These are phyloP conservation scores for Halophytophthora polymorphica DNA, from an alignment of 352 stramenopile genomes.

Conservation along the genomic window DNA sequence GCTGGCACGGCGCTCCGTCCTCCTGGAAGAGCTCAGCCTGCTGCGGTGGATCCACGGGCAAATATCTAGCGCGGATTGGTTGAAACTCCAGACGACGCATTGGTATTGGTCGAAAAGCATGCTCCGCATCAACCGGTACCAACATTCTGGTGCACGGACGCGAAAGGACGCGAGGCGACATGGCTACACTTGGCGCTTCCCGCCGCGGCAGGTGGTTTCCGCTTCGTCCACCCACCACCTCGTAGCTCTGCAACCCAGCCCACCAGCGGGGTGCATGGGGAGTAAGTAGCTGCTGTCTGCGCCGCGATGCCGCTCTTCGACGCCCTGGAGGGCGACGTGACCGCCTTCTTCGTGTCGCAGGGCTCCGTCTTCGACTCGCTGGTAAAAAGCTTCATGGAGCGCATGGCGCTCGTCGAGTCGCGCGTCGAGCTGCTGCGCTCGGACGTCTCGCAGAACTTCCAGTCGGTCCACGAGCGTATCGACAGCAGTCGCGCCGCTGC, in stretches of 20 bases:
- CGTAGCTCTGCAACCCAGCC: no score
- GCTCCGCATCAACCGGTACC: neutral
- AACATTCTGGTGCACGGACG: conserved; percentile 6
- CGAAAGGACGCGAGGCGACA: conserved; percentile 19
- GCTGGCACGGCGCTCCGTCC: no score
- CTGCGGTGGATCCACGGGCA: neutral
- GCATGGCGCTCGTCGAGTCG: conserved; percentile 39
- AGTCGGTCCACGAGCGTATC: conserved; percentile 31
- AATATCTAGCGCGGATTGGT: neutral
- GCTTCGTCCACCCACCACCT: no score
- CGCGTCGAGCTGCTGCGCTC: conserved; percentile 33
- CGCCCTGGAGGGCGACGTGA: conserved; percentile 52
- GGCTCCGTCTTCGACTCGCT: conserved; percentile 63
- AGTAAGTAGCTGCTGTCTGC: neutral
- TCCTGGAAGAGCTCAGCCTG: no score
- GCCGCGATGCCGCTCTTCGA: conserved; percentile 65
- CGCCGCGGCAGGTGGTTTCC: neutral
- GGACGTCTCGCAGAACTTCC: conserved; percentile 27
- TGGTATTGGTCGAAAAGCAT: conserved; percentile 8
- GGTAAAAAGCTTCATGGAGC: conserved; percentile 54
- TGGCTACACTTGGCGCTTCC: conserved; percentile 16
- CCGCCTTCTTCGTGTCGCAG: conserved; percentile 69
- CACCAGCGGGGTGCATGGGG: no score
- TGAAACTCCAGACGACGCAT: neutral
- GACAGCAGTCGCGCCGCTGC: conserved; percentile 12